Evolutionary conservation across 163 green algal genomes (phyloP), one percentile per base, ranked within the genome.

Genomic region (Chlamydomonas reinhardtii): DNA sequence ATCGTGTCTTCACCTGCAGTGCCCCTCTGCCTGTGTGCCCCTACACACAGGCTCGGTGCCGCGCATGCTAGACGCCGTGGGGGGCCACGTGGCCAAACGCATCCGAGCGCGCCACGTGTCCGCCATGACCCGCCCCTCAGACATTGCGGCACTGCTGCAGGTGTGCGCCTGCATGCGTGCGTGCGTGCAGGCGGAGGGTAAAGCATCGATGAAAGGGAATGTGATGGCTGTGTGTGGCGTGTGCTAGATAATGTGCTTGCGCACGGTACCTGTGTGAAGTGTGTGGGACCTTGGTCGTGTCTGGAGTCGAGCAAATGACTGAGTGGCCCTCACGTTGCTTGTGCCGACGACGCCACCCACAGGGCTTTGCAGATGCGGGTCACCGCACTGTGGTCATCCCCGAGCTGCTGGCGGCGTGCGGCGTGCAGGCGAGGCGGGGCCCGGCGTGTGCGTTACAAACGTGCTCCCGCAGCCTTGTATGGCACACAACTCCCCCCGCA

Each of bases 21-120:
- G n/a, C n/a, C n/a, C n/a, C n/a, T n/a, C n/a, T n/a, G n/a, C n/a
- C n/a, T n/a, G n/a, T n/a, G 15, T 52, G 5, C 22, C 37, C 27
- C 31, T 74, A 64, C 83, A 54, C 43, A 31, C 86, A 88, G 84
- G 68, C 37, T 74, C 73, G 0, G 62, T 85, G 25, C 34, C 87
- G 2, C 83, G 85, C 78, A 93, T 95, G 89, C 66, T 95, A 43
- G 92, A 95, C 62, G 90, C 76, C 4, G 74, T 93, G 6, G 80
- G 74, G 12, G 86, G 86, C 22, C 94, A 91, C 72, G 83, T 93
- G 34, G 86, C 91, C n/a, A 89, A 90, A 20, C 87, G 90, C 68
- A 92, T 95, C 34, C 83, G 76, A 54, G 56, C 31, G 12, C 75
- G 90, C 2, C 90, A 94, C 81, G 66, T 95, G 27, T 82, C 87